Evolutionary conservation across 768 basidiomycete species (phyloP), one percentile per base, ranked within the genome.

Genomic region (Dioszegia crocea): DNA sequence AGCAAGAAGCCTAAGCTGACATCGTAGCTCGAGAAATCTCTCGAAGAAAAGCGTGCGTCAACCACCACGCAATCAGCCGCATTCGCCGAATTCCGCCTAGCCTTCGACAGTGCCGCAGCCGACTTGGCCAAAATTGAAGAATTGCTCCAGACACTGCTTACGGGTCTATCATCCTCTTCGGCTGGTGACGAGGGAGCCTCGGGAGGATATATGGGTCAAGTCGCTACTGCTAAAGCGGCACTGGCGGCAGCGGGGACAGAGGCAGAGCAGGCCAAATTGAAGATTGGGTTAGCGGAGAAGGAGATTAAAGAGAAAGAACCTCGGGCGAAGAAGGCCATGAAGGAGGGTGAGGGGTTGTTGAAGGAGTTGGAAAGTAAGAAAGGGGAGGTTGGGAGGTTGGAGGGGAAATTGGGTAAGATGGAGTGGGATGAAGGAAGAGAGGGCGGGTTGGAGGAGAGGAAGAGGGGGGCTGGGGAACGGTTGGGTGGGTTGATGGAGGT

Each of bases 141-240:
- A 67, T 86, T 98, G n/a, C 82, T 98, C 0, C 94, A 98, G 76
- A 90, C 91, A 0, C 84, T 98, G 19, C 81, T 94, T 46, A 98
- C 94, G 0, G 96, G 96, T 43, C 84, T 97, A 10, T 69, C 74
- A 4, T 85, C 91, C 1, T 87, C 88, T 3, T 82, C 80, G 39
- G 82, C 82, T 50, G 77, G 81, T 27, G 85, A 84, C 39, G 83
- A 84, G 17, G 83, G 85, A 10, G 74, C 68, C 23, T 86, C 88
- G 9, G 91, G 92, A 2, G 96, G 96, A 0, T 98, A 97, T 76
- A 87, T 98, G 85, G 96, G 92, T 19, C 93, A 97, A 75, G 83
- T 99, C 40, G 88, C 92, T 0, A 86, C 89, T 14, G 89, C 92
- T 0, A 85, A 85, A 66, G 84, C 84, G 1, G 84, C 85, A 2